Evolutionary conservation across 2,329 filamentous ascomycete species (phyloP).

Genomic region (Colletotrichum viniferum): DNA sequence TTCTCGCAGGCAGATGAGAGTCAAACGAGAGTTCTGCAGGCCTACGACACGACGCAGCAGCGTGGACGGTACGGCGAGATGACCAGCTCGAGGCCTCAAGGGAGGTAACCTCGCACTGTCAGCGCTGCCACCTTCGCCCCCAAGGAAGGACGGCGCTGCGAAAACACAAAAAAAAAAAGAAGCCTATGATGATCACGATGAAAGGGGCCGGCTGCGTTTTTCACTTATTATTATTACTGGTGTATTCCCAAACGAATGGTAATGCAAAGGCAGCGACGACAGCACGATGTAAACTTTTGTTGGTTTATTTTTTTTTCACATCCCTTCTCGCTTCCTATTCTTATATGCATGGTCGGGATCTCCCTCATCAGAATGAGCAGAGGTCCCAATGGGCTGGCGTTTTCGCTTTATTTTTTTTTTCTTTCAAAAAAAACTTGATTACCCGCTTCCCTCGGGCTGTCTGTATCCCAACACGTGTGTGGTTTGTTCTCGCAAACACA

Average conservation of each 20-base stretch:
- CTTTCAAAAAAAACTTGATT: not conserved
- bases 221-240: not conserved
- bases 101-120: not conserved
- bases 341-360: constrained; percentile 18
- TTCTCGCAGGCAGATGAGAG: constrained; percentile 98
- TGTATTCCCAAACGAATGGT: constrained; percentile 14
- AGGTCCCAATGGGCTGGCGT: constrained; percentile 8
- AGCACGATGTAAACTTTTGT: constrained; percentile 21
- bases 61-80: constrained; percentile 96
- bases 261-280: constrained; percentile 20
- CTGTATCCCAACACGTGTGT: not conserved
- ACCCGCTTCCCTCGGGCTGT: not conserved
- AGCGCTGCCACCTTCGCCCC: not conserved
- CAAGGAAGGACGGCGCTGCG: not conserved
- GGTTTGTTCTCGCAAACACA: not conserved
- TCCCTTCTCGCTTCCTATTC: not conserved
- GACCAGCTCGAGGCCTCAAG: constrained; percentile 55
- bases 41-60: constrained; percentile 94
- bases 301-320: not conserved
- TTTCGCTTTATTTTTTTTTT: not conserved
- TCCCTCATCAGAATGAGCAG: not conserved
- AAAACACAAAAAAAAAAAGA: not conserved
- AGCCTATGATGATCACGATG: constrained; percentile 20
- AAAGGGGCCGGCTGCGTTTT: constrained; percentile 18
- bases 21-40: constrained; percentile 92